Base-by-base conservation (phyloP, 1,284 basidiomycete species). In the Cystobasidium slooffiae region DNA sequence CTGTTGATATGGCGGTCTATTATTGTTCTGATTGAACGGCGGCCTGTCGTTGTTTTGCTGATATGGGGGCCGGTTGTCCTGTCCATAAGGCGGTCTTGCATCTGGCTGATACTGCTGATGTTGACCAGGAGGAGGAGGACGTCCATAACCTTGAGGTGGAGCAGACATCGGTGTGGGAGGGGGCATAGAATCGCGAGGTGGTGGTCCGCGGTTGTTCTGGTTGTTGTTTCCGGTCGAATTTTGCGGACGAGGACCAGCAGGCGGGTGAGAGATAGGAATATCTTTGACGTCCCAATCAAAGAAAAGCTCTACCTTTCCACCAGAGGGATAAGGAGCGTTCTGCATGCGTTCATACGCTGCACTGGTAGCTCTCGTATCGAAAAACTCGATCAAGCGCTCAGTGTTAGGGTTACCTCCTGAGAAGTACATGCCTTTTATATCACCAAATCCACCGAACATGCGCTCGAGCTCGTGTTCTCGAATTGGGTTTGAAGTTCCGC, bases 391-490 rank as follows among this genome's bases (percentile, higher is more conserved):
- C 77, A 92, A 88, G 73, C 90, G 88, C 80, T 92, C 89, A 78
- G 92, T 94, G 41, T 84, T 84, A 65, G 89, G 88, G 70, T 90
- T 89, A 63, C 86, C 86, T 14, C 87, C 85, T 5, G 88, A 78
- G 52, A 78, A 76, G 24, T 81, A 88, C 22, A 98, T 87, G 6
- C 86, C 84, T 81, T 95, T 96, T 75, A 99, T 88, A 78, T 96
- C 94, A 16, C 96, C 96, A 78, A 91, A 96, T 65, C 89, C 88
- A 77, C 90, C 88, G 80, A 96, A 94, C 80, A 90, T 89, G 55
- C 89, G 86, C 1, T 90, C 87, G 0, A 98, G 86, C 82, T 94
- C 92, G 66, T 88, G 88, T 75, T 96, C 92, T 75, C 92, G 88
- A 59, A 97, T 88, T 3, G 86, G 82, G 76, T 90, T 87, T 44